Evolutionary conservation across 2,329 filamentous ascomycete species (phyloP), one percentile per base, ranked within the genome.

Genomic region (Paradendryphiella salina): DNA sequence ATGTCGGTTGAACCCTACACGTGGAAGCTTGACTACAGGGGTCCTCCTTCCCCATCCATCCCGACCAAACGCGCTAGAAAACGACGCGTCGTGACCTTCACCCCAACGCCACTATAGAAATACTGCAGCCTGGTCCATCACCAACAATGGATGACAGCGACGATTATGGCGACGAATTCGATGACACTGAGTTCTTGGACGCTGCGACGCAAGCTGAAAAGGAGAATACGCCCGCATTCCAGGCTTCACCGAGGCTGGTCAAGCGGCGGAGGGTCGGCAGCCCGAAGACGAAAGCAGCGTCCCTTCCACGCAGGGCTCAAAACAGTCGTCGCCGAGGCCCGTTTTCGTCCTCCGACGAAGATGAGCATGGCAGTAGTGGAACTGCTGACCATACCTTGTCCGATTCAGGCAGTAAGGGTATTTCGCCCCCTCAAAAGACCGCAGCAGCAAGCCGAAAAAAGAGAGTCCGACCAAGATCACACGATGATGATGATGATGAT

Each of bases 101-200:
- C 49, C 42, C 39, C 15, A 44, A 49, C 49, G 61, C 56, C 63
- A 56, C 59, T 39, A 37, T 50, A 46, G 45, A 45, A 34, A 52
- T 41, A 50, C 23, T 20, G 50, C 38, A 33, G 50, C 44, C 55
- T 52, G 48, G 39, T 47, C 58, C 36, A 46, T 52, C 47, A 47
- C 39, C 52, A 35, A 51, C 54, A 21, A 65, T 62, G 59, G 61
- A 60, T 26, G 66, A 70, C 32, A 69, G 65, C 52, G 83, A 87
- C 33, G 83, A 86, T 37, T 87, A 84, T 64, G 84, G 84, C 51
- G 84, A 84, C 56, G 64, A 84, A 56, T 79, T 87, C 44, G 80
- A 82, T 44, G 86, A 89, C 54, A 85, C 86, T 62, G 85, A 87
- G 58, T 74, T 89, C 51, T 77, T 88, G 36, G 75, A 80, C 29